Conservation (phyloP, 805 yeast genomes). For the Saccharomycopsis vini region DNA sequence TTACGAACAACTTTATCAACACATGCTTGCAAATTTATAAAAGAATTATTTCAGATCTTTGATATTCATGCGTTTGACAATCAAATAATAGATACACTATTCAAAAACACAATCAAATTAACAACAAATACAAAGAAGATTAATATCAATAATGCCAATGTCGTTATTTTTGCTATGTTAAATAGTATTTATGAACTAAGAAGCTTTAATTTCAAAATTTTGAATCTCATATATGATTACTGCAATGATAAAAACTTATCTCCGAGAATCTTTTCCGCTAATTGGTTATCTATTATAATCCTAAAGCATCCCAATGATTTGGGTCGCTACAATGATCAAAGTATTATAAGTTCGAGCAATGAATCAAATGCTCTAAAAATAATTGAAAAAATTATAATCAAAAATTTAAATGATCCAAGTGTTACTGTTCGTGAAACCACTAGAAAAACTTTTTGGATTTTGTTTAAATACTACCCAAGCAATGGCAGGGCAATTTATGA, state of each 20-base stretch:
- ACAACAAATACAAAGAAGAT: conserved; percentile 56
- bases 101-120: conserved; percentile 35
- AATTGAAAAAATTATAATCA: conserved; percentile 42
- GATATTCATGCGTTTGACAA: conserved; percentile 31
- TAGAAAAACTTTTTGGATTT: conserved; percentile 68
- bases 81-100: conserved; percentile 22
- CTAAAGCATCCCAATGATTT: conserved; percentile 38
- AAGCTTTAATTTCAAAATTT: conserved; percentile 40
- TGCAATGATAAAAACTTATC: conserved; percentile 61
- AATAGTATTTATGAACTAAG: conserved; percentile 14
- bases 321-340: conserved; percentile 21
- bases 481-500: conserved; percentile 35
- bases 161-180: conserved; percentile 33
- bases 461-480: conserved; percentile 44
- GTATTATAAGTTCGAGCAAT: not conserved
- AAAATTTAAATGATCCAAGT: conserved; percentile 70
- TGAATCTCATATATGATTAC: conserved; percentile 41
- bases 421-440: conserved; percentile 71
- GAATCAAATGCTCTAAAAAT: conserved; percentile 26
- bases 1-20: conserved; percentile 76
- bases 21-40: conserved; percentile 67
- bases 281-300: conserved; percentile 59
- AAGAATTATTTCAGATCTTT: conserved; percentile 48
- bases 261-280: conserved; percentile 60
- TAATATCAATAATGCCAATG: conserved; percentile 49